phyloP scores from a whole-genome alignment of 768 basidiomycete genomes.

The Podaxis carcinomalis region DNA sequence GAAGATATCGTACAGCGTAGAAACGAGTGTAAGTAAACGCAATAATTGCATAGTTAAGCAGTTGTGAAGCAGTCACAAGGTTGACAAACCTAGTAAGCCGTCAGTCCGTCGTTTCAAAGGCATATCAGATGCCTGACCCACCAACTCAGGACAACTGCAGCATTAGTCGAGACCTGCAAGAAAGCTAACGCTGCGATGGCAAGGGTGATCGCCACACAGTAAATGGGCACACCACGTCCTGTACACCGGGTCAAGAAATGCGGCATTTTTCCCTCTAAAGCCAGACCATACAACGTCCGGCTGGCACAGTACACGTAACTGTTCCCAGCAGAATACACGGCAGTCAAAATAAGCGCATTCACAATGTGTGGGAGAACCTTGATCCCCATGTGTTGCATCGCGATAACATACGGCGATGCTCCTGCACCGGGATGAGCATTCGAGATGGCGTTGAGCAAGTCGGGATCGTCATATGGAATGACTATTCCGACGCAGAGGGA shows the following conservation, averaged over 20 bases:
- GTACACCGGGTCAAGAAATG: constrained; percentile 49
- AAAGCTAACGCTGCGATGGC: constrained; percentile 38
- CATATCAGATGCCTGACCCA: constrained; percentile 19
- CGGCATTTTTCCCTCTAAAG: constrained; percentile 59
- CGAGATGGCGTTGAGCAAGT: constrained; percentile 47
- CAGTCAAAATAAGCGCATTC: constrained; percentile 65
- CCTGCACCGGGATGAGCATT: constrained; percentile 55
- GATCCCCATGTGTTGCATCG: constrained; percentile 67
- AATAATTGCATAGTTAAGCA: constrained; percentile 44
- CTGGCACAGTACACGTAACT: constrained; percentile 62
- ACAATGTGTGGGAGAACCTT: constrained; percentile 64
- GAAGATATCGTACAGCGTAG: constrained; percentile 29
- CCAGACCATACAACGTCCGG: constrained; percentile 49
- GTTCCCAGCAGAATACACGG: constrained; percentile 71
- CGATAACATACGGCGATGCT: constrained; percentile 82
- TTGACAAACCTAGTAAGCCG: constrained; percentile 37
- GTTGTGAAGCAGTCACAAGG: constrained; percentile 43
- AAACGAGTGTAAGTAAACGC: constrained; percentile 46
- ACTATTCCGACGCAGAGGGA: constrained; percentile 72
- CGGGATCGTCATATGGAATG: constrained; percentile 66
- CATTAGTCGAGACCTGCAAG: constrained; percentile 44
- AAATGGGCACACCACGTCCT: constrained; percentile 52
- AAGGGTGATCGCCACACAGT: constrained; percentile 42
- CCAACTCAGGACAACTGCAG: constrained; percentile 46
- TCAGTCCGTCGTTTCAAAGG: background rate